These are phyloP conservation scores for Thalassiosira profunda DNA, from an alignment of 108 stramenopile species.

Conservation along the genomic window DNA sequence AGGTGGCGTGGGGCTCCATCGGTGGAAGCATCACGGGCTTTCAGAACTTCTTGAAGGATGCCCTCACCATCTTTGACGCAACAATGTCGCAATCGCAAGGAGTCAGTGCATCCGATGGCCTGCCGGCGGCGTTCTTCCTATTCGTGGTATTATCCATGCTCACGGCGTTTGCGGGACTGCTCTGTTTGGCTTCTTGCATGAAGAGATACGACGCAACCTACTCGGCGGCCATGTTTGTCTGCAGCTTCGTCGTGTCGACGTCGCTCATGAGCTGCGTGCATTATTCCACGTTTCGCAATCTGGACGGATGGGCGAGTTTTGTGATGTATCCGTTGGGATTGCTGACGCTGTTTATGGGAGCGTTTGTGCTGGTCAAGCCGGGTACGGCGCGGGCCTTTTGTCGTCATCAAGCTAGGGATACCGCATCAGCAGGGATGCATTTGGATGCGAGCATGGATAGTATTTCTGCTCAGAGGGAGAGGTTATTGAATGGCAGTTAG, in stretches of 20 bases:
- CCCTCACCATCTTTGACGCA: conserved; percentile 63
- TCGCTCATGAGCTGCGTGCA: conserved; percentile 74
- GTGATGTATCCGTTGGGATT: conserved; percentile 78
- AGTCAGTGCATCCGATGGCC: background rate
- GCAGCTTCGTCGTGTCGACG: conserved; percentile 76
- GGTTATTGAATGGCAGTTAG: too few species aligned
- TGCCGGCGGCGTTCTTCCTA: conserved; percentile 29
- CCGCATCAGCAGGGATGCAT: too few species aligned
- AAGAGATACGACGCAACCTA: conserved; percentile 88
- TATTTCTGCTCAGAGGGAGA: too few species aligned
- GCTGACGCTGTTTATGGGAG: conserved; percentile 62
- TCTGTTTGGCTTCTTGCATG: conserved; percentile 79
- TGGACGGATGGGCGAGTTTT: conserved; percentile 42
- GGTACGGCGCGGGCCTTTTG: too few species aligned
- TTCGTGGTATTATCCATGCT: conserved; percentile 47
- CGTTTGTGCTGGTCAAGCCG: conserved; percentile 54
- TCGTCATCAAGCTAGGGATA: too few species aligned
- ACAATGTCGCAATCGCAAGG: too few species aligned
- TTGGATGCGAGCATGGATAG: too few species aligned
- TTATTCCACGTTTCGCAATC: conserved; percentile 71
- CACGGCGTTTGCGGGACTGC: conserved; percentile 66
- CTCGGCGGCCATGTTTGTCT: conserved; percentile 83
- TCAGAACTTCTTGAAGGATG: conserved; percentile 87
- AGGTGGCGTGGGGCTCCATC: conserved; percentile 47
- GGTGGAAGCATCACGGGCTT: conserved; percentile 72